Evolutionary conservation across 768 basidiomycete genomes (phyloP).

Genomic region (Cantharellus cinnabarinus): DNA sequence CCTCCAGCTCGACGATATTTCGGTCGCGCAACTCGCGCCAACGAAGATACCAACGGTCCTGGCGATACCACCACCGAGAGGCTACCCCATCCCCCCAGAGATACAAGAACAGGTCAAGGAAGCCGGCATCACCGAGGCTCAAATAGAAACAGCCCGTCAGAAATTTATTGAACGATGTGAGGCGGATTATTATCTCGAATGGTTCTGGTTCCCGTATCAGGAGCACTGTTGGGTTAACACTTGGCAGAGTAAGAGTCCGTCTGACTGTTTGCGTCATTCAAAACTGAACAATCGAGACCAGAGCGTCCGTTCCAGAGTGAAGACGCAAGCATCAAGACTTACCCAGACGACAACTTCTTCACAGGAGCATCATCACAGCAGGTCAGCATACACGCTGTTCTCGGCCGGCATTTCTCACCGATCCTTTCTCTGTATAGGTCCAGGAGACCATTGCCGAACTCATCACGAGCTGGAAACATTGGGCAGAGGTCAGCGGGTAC

Average conservation of each 20-base stretch:
- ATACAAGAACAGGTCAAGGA: not conserved
- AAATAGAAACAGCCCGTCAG: conserved; percentile 9
- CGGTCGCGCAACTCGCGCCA: conserved; percentile 12
- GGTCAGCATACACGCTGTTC: not conserved
- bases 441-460: not conserved
- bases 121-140: conserved; percentile 7
- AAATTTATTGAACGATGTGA: conserved; percentile 12
- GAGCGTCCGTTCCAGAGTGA: too few relatives aligned
- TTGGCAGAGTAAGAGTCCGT: conserved; percentile 8
- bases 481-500: not conserved
- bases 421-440: not conserved
- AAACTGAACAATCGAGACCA: too few relatives aligned
- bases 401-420: not conserved
- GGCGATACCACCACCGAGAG: conserved; percentile 14
- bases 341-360: not conserved
- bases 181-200: conserved; percentile 15
- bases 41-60: conserved; percentile 10
- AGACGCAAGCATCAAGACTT: not conserved
- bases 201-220: conserved; percentile 17
- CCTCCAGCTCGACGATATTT: conserved; percentile 14
- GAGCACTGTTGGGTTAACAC: conserved; percentile 14
- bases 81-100: conserved; percentile 9
- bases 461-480: not conserved
- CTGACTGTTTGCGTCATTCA: not conserved
- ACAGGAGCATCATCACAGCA: not conserved